A percentile compares a stretch with the other conserved stretches of the same genome.
These are phyloP conservation scores for Symbiodinium pilosum DNA, from an alignment of 73 alveolate genomes.

Conservation along the genomic window DNA sequence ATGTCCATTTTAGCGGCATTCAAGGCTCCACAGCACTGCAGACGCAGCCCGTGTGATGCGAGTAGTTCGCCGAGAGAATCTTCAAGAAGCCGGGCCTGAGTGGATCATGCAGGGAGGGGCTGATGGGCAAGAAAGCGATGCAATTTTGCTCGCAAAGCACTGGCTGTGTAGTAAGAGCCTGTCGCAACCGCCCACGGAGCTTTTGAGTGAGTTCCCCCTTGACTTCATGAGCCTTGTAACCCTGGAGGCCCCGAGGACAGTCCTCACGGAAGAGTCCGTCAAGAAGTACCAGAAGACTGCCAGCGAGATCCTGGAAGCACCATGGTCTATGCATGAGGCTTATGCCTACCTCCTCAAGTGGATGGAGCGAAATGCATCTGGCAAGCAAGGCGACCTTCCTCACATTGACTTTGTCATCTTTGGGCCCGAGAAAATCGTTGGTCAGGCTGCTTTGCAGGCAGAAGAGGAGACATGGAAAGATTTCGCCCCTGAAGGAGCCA, in stretches of 20 bases:
- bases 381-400: background rate
- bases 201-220: background rate
- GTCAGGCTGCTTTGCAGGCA: background rate
- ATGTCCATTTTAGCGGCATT: background rate
- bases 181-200: slow-evolving; percentile 2
- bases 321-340: background rate
- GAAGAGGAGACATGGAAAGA: background rate
- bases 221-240: background rate
- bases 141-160: slow-evolving; percentile 12
- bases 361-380: background rate
- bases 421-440: too few species aligned
- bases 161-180: background rate
- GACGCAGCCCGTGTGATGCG: slow-evolving; percentile 32
- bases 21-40: background rate
- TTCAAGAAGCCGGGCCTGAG: background rate
- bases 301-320: background rate
- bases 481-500: slow-evolving; percentile 11
- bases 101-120: background rate
- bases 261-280: background rate
- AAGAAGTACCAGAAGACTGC: slow-evolving; percentile 15
- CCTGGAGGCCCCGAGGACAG: background rate
- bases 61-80: background rate
- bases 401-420: background rate
- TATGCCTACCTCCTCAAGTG: background rate
- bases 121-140: background rate